phyloP scores from a whole-genome alignment of 2,329 filamentous ascomycete genomes.

The Trichoderma atroviride region DNA sequence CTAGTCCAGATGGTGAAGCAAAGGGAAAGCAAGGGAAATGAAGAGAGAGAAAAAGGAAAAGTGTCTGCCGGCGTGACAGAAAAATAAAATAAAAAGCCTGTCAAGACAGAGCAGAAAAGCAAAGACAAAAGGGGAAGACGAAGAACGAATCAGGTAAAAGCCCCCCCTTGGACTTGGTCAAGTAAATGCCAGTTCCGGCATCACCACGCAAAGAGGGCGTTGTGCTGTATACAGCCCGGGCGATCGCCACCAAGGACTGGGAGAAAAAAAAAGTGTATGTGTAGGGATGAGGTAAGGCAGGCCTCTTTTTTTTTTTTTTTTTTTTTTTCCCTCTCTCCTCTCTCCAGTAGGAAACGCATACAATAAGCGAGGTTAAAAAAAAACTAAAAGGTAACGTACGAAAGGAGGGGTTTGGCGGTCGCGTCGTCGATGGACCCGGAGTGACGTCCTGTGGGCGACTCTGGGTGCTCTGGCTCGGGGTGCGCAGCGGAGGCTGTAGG shows the following conservation, averaged over 20 bases:
- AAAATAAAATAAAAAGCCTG: not conserved
- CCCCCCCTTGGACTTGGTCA: not conserved
- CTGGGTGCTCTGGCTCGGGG: conserved; percentile 1
- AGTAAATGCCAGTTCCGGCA: conserved; percentile 11
- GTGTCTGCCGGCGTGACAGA: not conserved
- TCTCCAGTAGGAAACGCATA: not conserved
- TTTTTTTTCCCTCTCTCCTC: not conserved
- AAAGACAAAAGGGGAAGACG: not conserved
- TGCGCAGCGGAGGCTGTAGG: not conserved
- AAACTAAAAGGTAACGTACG: conserved; percentile 46
- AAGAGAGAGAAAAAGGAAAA: conserved; percentile 20
- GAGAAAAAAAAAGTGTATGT: not conserved
- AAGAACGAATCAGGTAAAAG: not conserved
- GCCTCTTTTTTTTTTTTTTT: not conserved
- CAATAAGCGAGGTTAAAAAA: conserved; percentile 6
- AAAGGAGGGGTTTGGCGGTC: conserved; percentile 53
- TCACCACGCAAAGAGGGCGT: conserved; percentile 23
- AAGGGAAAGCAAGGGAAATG: not conserved
- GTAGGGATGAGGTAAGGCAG: not conserved
- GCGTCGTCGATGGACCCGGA: not conserved
- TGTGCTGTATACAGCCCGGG: conserved; percentile 12
- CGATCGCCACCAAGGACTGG: conserved; percentile 6
- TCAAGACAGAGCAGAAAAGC: not conserved
- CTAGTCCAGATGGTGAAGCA: conserved; percentile 18
- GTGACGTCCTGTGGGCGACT: conserved; percentile 13